Percentiles rank a stretch among this genome's conserved stretches.
Conservation (phyloP, 169 alveolate species). For the Babesia bovis region DNA sequence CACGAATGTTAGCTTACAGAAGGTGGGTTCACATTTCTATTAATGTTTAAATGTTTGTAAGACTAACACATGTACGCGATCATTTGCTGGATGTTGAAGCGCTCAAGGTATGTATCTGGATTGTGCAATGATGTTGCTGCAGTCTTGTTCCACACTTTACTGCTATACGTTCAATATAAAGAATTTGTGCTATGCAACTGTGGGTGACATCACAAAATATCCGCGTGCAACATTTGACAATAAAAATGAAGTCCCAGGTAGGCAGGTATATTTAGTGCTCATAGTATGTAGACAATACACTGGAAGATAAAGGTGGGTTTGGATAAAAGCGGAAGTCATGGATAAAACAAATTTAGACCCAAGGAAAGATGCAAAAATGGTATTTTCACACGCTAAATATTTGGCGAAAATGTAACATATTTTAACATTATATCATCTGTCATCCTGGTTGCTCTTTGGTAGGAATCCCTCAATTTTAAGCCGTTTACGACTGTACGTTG, state of each 20-base stretch:
- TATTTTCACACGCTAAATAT: slow-evolving; percentile 27
- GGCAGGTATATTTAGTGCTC: neutral
- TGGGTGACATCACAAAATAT: neutral
- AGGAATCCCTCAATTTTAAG: slow-evolving; percentile 41
- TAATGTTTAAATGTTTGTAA: neutral
- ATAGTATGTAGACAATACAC: neutral
- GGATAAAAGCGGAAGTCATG: neutral
- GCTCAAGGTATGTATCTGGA: neutral
- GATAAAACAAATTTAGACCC: slow-evolving; percentile 1
- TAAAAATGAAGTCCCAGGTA: neutral
- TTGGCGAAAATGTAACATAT: slow-evolving; percentile 17
- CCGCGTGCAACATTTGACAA: neutral
- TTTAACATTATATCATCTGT: neutral
- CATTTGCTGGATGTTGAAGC: slow-evolving; percentile 35
- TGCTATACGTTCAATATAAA: slow-evolving; percentile 16
- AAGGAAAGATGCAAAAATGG: slow-evolving; percentile 33
- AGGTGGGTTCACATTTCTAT: slow-evolving; percentile 3
- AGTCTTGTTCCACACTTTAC: slow-evolving; percentile 2
- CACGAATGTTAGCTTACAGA: slow-evolving; percentile 36
- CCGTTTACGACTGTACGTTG: slow-evolving; percentile 30
- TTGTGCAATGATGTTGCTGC: neutral
- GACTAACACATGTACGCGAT: slow-evolving; percentile 43
- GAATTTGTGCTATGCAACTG: neutral
- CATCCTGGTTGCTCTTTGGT: slow-evolving; percentile 7
- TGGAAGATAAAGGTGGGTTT: slow-evolving; percentile 16